Percentiles rank a stretch among this genome's conserved stretches.
Conservation (phyloP, 2,329 filamentous ascomycete genomes). For the Pyricularia grisea region DNA sequence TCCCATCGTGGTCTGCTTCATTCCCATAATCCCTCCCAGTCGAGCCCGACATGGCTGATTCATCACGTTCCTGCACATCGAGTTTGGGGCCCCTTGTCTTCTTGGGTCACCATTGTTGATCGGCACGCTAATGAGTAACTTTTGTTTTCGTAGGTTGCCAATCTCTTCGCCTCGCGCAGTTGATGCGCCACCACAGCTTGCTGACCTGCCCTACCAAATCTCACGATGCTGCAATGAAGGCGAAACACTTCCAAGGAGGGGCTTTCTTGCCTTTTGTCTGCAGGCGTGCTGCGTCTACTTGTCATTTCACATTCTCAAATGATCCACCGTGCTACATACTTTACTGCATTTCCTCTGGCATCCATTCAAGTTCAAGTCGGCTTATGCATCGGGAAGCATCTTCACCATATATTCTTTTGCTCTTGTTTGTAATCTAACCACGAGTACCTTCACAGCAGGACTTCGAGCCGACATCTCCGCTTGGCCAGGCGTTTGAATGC, state of each 20-base stretch:
- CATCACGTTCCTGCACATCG: neutral
- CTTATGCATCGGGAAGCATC: neutral
- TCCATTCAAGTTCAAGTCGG: neutral
- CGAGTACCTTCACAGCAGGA: conserved; percentile 30
- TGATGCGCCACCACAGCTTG: conserved; percentile 1
- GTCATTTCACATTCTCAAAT: neutral
- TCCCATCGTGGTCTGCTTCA: neutral
- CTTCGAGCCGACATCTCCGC: conserved; percentile 43
- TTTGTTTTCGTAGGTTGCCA: conserved; percentile 2
- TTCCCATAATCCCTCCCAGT: neutral
- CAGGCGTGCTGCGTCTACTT: neutral
- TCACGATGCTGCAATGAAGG: neutral
- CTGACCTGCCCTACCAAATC: neutral
- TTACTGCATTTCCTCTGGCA: neutral
- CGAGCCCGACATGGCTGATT: neutral
- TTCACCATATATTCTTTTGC: neutral
- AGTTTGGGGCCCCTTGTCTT: neutral
- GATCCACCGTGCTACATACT: neutral
- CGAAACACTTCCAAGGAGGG: neutral
- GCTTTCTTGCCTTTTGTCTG: neutral
- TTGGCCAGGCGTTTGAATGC: conserved; percentile 41
- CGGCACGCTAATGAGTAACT: conserved; percentile 3
- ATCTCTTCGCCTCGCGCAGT: neutral
- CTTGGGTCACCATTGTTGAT: neutral
- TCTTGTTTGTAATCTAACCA: neutral